Percentiles rank a stretch among this genome's conserved stretches.
phyloP scores from a whole-genome alignment of 768 basidiomycete genomes.

The Pulveroboletus ravenelii region DNA sequence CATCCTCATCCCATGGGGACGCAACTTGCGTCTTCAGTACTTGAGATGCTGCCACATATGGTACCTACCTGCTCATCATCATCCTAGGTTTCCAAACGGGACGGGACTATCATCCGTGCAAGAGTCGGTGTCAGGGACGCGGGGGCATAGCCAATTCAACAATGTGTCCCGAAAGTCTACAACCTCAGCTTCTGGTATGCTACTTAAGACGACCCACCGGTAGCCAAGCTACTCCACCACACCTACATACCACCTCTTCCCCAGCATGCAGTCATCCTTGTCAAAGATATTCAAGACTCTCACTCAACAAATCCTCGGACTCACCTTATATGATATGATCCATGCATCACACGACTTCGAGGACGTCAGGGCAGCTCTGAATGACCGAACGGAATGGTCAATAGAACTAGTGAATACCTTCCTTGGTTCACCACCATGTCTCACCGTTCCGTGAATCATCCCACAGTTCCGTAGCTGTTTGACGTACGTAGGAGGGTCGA shows the following conservation, averaged over 20 bases:
- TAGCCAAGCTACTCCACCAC: not conserved
- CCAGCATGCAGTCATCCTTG: slow-evolving; percentile 5
- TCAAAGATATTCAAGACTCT: not conserved
- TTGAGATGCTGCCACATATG: not conserved
- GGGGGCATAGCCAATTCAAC: not conserved
- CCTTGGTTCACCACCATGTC: not conserved
- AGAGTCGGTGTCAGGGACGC: not conserved
- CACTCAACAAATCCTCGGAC: not conserved
- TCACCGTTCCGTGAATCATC: not conserved
- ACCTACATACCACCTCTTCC: not conserved
- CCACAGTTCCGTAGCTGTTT: slow-evolving; percentile 8
- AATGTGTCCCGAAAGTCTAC: not conserved
- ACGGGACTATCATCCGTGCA: not conserved
- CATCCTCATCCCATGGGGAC: too few relatives aligned
- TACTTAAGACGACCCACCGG: not conserved
- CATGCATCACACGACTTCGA: slow-evolving; percentile 16
- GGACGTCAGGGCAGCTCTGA: slow-evolving; percentile 15
- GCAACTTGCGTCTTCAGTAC: too few relatives aligned
- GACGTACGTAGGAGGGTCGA: slow-evolving; percentile 7
- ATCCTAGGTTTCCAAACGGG: slow-evolving; percentile 1
- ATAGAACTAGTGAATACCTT: slow-evolving; percentile 18
- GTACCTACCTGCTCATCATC: slow-evolving; percentile 1
- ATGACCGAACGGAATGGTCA: slow-evolving; percentile 17
- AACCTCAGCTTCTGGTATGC: not conserved
- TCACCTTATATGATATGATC: slow-evolving; percentile 18